Base-by-base conservation (phyloP, 163 green algal genomes). In the Volvox carteri region DNA sequence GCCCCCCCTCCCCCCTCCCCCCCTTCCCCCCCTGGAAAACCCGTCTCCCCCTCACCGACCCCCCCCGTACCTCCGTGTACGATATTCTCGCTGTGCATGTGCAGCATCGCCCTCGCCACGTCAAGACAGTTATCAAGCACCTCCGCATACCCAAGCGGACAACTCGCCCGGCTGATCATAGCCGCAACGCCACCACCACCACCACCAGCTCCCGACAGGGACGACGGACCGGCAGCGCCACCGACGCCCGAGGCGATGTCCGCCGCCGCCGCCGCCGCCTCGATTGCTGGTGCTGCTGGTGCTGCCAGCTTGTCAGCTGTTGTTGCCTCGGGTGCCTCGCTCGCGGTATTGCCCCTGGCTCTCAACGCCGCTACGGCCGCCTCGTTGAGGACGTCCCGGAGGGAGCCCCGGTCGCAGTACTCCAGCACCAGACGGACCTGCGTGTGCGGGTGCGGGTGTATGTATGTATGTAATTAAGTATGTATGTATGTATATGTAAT, bases 11-110 rank as follows among this genome's bases (percentile, higher is more conserved):
- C n/a, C n/a, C n/a, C n/a, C n/a, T n/a, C n/a, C n/a, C n/a, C n/a
- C n/a, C n/a, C n/a, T n/a, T n/a, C n/a, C n/a, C n/a, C n/a, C n/a
- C n/a, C n/a, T n/a, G n/a, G n/a, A n/a, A n/a, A n/a, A n/a, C n/a
- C n/a, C n/a, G n/a, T n/a, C n/a, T n/a, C n/a, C n/a, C n/a, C n/a
- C n/a, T n/a, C n/a, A n/a, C n/a, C 25, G 19, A 3, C 70, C 39
- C 16, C 70, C 25, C 42, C 18, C 73, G 16, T 39, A 86, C 78
- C 78, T 67, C 80, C 81, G 62, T 92, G 90, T 78, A 97, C 91
- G 65, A 97, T 94, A 87, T 96, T 96, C 54, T 93, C 73, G 85
- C 33, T 77, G 89, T 98, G 95, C 72, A 98, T 90, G 92, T 97
- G 95, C 74, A 90, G 79, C 91, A 95, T 93, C 12, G 89, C 94